Evolutionary conservation across 176 grass and related monocot species (phyloP).

Genomic region (Elymus sibiricus): DNA sequence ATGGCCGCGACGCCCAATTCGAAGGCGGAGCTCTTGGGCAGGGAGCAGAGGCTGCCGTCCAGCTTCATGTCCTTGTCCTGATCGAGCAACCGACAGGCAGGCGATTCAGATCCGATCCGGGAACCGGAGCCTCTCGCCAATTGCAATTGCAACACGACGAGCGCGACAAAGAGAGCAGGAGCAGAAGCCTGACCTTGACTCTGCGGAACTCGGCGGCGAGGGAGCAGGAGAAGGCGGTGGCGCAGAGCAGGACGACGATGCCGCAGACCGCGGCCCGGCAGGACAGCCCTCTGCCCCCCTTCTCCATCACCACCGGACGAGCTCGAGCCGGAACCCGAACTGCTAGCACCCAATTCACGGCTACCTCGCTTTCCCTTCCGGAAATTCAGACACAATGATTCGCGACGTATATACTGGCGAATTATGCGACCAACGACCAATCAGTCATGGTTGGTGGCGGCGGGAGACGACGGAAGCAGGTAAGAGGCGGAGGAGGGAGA

Average conservation of each 20-base stretch:
- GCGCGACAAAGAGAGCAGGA: not conserved
- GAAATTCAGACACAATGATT: not conserved
- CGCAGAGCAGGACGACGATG: conserved; percentile 46
- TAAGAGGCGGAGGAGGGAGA: not conserved
- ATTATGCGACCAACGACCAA: not conserved
- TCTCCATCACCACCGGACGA: conserved; percentile 10
- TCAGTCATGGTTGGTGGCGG: conserved; percentile 6
- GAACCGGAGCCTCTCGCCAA: not conserved
- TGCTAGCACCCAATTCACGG: not conserved
- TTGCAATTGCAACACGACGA: not conserved
- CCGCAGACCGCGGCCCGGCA: conserved; percentile 45
- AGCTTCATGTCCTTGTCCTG: conserved; percentile 78
- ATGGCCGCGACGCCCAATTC: conserved; percentile 69
- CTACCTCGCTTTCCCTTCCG: not conserved
- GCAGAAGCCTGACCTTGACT: conserved; percentile 46
- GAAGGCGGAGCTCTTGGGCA: conserved; percentile 73
- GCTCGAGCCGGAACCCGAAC: not conserved
- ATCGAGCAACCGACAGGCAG: not conserved
- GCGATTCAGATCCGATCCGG: conserved; percentile 47
- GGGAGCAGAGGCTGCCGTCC: conserved; percentile 87
- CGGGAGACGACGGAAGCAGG: conserved; percentile 11
- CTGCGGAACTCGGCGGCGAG: conserved; percentile 85
- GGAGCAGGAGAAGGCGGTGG: conserved; percentile 73
- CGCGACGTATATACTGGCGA: conserved; percentile 15
- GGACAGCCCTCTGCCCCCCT: conserved; percentile 11